Evolutionary conservation across 202 grass and related monocot species (phyloP), one percentile per base, ranked within the genome.

Genomic region (Carex sylvatica): DNA sequence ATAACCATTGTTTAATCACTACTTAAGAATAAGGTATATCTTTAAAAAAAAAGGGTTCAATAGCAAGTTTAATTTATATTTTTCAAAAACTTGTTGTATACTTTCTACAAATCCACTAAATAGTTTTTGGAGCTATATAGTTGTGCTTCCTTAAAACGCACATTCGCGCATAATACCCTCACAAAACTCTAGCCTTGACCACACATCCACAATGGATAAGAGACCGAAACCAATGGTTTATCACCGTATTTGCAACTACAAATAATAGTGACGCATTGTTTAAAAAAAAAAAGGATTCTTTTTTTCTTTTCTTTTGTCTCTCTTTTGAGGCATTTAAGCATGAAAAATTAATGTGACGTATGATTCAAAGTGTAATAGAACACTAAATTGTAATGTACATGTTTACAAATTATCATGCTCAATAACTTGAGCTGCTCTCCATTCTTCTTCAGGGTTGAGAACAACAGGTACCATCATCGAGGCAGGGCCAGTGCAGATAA

Each of bases 371-470:
- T 51, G 1, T 58, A 30, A n/a, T 77, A 56, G 15, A 77, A 58
- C 15, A 77, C 52, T 54, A n/a, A 62, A 46, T 36, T 58, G 64
- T 54, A 73, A 52, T 73, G 24, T 19, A 47, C 5, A 56, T 65
- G 63, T 82, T 93, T 93, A 98, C 86, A 98, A 86, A 77, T 98
- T 95, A 84, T 98, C 95, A 87, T 98, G 95, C 77, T 98, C 92
- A 77, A 98, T 95, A 47, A 93, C 90, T 83, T 95, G 92, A 18
- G 95, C 95, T 20, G 83, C 95, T 89, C 68, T 90, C 95, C 92
- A 98, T 82, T 93, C 89, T 47, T 93, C 89, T n/a, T 88, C 92
- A 4, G 92, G 84, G 70, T 88, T 84, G 44, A 95, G 82, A 68
- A 95, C 86, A 16, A 98, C 87, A 31, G 95, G 92, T 63, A 98